phyloP scores from a whole-genome alignment of 768 basidiomycete species.

The Suillus weaverae region DNA sequence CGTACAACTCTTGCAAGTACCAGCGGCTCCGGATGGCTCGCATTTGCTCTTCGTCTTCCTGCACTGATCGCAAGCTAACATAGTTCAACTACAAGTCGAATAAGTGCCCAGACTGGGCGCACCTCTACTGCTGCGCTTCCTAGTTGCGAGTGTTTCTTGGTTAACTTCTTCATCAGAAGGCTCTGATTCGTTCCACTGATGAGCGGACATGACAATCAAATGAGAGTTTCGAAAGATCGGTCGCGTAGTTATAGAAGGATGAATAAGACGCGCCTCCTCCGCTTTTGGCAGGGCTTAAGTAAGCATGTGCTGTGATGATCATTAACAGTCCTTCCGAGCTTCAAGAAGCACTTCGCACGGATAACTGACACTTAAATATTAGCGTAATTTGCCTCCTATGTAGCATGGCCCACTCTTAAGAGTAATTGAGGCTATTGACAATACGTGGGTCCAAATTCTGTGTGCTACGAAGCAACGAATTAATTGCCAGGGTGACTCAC shows the following conservation, averaged over 20 bases:
- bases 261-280: slow-evolving; percentile 2
- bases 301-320: background rate
- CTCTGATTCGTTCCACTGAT: slow-evolving; percentile 58
- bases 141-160: slow-evolving; percentile 41
- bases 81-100: background rate
- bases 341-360: background rate
- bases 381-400: background rate
- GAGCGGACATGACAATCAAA: slow-evolving; percentile 26
- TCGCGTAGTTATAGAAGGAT: slow-evolving; percentile 17
- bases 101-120: slow-evolving; percentile 6
- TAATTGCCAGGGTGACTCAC: background rate
- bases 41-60: slow-evolving; percentile 89
- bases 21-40: slow-evolving; percentile 52
- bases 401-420: background rate
- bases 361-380: background rate
- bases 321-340: background rate
- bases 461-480: background rate
- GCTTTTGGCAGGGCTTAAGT: background rate
- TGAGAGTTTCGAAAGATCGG: slow-evolving; percentile 15
- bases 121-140: slow-evolving; percentile 71
- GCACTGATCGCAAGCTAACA: slow-evolving; percentile 81
- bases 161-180: slow-evolving; percentile 56
- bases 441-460: background rate
- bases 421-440: background rate
- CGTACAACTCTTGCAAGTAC: slow-evolving; percentile 63